Base-by-base conservation (phyloP, 2,329 filamentous ascomycete genomes). In the Parastagonospora nodorum region DNA sequence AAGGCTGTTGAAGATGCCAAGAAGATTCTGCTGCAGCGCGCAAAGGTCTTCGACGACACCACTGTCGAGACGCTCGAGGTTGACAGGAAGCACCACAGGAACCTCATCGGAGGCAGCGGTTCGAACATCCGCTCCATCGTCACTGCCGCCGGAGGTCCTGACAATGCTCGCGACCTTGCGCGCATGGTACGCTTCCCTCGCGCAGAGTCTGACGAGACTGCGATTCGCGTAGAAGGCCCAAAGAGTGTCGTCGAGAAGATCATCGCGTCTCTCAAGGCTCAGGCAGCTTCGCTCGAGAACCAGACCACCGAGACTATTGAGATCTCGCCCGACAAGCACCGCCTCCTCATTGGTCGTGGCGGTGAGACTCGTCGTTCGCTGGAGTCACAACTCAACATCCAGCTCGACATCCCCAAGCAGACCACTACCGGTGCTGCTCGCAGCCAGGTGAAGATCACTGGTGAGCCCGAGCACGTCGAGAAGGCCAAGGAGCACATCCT, bases 111-210 rank as follows among this genome's bases (percentile, higher is more conserved):
- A 55, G 80, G 87, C 60, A 89, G 89, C 71, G 94, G 92, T 64
- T 82, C 90, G 38, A 94, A 88, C 68, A 87, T 99, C 51, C 89
- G 89, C 55, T 87, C 90, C 55, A 92, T 99, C 54, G 89, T 99
- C 48, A 81, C 89, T 46, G 85, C 89, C 64, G 92, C 94, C 40
- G 95, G 94, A 56, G 95, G 94, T 8, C 92, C 92, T 32, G 89
- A 92, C 62, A 92, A 96, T 68, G 85, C 88, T 56, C 87, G 89
- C 35, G 88, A 89, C 55, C 84, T 94, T 63, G 90, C 92, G 44
- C 89, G 93, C 57, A 91, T 93, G 65, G 91, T 99, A 53, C 92
- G 93, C 73, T 97, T 99, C 80, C 94, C 94, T 50, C 92, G 92
- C 72, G 87, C 90, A 59, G 92, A 96, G 50, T 84, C 88, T 45